phyloP scores from a whole-genome alignment of 371 early-diverging fungal species.

The Syncephalastrum sp. region DNA sequence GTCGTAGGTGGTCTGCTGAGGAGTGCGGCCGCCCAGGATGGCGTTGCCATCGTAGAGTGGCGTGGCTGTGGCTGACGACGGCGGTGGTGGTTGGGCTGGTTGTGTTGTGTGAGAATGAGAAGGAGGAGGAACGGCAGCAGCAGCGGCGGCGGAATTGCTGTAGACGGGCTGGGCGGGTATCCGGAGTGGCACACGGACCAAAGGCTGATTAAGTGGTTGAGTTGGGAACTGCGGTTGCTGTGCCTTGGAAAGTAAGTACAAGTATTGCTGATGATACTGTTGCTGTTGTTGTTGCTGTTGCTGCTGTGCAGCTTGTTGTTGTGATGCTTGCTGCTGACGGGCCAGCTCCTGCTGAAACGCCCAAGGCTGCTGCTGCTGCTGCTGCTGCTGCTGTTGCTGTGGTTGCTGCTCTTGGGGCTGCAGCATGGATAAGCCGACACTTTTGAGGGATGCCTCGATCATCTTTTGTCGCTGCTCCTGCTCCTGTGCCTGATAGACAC shows the following conservation, averaged over 20 bases:
- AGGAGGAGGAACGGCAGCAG: conserved; percentile 8
- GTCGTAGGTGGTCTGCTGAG: conserved; percentile 5
- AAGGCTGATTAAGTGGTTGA: conserved; percentile 23
- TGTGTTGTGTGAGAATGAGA: conserved; percentile 12
- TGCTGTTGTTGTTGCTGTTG: conserved; percentile 23
- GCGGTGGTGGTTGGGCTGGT: conserved; percentile 6
- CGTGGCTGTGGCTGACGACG: conserved; percentile 10
- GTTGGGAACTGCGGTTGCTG: conserved; percentile 28
- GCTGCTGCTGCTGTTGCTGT: conserved; percentile 2
- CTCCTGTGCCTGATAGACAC: conserved; percentile 32
- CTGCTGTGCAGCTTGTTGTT: conserved; percentile 32
- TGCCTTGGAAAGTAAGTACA: conserved; percentile 26
- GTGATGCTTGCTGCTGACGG: conserved; percentile 21
- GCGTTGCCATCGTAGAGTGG: conserved; percentile 29
- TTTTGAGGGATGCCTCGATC: conserved; percentile 41
- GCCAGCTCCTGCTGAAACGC: conserved; percentile 5
- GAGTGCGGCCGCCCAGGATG: conserved; percentile 23
- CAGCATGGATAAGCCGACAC: conserved; percentile 31
- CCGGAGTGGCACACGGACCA: conserved; percentile 28
- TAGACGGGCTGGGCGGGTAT: conserved; percentile 31
- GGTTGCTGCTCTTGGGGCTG: conserved; percentile 22
- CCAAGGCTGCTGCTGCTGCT: conserved; percentile 16
- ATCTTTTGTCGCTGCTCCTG: conserved; percentile 41
- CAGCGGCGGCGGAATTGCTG: conserved; percentile 8
- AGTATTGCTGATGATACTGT: conserved; percentile 30